Conservation (phyloP, 73 alveolate genomes). For the Symbiodinium pilosum region DNA sequence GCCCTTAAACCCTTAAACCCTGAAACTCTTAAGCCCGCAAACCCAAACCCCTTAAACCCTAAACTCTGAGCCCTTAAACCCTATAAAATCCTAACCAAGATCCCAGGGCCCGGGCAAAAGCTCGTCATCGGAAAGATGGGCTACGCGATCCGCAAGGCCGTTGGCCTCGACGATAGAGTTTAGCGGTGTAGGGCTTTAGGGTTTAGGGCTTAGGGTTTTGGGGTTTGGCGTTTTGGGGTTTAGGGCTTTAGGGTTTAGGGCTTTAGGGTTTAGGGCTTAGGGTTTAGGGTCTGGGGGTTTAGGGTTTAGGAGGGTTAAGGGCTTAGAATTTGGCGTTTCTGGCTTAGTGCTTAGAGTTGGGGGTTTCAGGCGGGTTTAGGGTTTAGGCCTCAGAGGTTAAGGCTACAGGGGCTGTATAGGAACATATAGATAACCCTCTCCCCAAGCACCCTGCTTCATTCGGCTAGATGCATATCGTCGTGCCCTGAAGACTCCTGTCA, state of each 20-base stretch:
- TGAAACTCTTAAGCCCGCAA: background rate
- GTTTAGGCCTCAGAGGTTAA: too few relatives aligned
- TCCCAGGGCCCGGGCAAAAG: background rate
- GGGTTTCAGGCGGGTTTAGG: too few relatives aligned
- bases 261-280: too few relatives aligned
- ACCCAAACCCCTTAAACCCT: background rate
- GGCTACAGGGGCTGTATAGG: too few relatives aligned
- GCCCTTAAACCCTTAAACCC: background rate
- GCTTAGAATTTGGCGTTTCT: too few relatives aligned
- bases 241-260: too few relatives aligned
- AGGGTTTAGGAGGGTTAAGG: too few relatives aligned
- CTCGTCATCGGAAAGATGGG: slow-evolving; percentile 86
- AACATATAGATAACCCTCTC: too few relatives aligned
- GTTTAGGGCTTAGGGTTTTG: background rate
- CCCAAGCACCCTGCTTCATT: too few relatives aligned
- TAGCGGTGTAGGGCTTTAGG: background rate
- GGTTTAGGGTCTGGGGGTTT: background rate
- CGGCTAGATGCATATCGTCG: too few relatives aligned
- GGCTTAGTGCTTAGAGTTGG: too few relatives aligned
- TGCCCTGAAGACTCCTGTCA: too few relatives aligned
- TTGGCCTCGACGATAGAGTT: slow-evolving; percentile 23
- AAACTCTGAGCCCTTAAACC: background rate
- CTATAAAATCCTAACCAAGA: background rate
- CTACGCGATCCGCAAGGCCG: slow-evolving; percentile 89
- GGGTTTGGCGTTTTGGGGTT: background rate